These are phyloP conservation scores for Corylus avellana DNA, from an alignment of 306 rosid genomes.

Conservation along the genomic window DNA sequence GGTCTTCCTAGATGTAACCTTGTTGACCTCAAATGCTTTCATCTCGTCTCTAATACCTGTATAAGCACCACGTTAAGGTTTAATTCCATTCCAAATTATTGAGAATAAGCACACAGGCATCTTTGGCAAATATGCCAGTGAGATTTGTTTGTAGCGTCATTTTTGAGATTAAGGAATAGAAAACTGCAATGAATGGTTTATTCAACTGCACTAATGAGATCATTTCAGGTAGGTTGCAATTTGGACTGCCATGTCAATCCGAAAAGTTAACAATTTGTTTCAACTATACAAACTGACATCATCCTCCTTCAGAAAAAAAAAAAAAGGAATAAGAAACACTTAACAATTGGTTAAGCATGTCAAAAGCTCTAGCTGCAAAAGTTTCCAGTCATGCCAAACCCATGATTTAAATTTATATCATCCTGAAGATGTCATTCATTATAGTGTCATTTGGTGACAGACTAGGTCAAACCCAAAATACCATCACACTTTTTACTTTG, in stretches of 20 bases:
- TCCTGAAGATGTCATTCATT: neutral
- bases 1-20: constrained; percentile 70
- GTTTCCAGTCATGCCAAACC: neutral
- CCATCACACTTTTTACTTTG: neutral
- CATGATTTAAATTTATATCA: neutral
- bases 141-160: neutral
- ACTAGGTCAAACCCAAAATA: neutral
- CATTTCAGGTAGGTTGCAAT: neutral
- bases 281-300: neutral
- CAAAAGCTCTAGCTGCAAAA: neutral
- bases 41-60: constrained; percentile 63
- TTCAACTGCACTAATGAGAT: no score
- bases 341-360: neutral
- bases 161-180: no score
- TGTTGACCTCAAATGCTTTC: constrained; percentile 69
- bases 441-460: neutral
- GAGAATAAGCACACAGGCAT: neutral
- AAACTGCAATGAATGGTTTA: no score
- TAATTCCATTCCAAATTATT: neutral
- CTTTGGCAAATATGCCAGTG: neutral
- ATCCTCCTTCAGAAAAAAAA: neutral
- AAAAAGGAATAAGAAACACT: neutral
- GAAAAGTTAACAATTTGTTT: neutral
- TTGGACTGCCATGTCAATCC: neutral
- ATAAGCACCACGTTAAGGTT: constrained; percentile 17